Conservation (phyloP, 2,329 filamentous ascomycete genomes). For the Claviceps capensis region DNA sequence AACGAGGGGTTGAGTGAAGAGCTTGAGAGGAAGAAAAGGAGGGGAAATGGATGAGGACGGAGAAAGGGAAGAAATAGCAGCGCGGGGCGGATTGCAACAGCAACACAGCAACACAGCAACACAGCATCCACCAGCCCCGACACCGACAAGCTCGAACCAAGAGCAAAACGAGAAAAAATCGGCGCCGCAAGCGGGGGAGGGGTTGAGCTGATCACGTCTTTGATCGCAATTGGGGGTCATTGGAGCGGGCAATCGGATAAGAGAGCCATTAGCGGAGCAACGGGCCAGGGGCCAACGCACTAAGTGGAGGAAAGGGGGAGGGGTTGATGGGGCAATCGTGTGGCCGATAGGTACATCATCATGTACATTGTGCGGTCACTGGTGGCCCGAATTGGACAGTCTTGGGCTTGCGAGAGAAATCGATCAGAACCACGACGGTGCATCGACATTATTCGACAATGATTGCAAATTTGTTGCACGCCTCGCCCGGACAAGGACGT, state of each 20-base stretch:
- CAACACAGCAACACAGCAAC: not conserved
- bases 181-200: slow-evolving; percentile 22
- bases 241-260: not conserved
- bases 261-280: not conserved
- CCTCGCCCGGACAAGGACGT: too few species aligned
- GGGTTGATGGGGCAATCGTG: too few species aligned
- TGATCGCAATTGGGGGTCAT: not conserved
- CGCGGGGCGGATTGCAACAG: slow-evolving; percentile 5
- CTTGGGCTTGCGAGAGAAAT: too few species aligned
- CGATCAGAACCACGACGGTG: not conserved
- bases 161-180: slow-evolving; percentile 11
- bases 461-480: too few species aligned
- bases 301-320: too few species aligned
- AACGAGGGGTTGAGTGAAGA: slow-evolving; percentile 1
- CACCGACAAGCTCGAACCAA: slow-evolving; percentile 6
- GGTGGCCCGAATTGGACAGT: too few species aligned
- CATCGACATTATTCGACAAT: not conserved
- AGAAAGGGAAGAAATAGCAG: slow-evolving; percentile 10
- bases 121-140: not conserved
- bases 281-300: too few species aligned
- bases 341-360: too few species aligned
- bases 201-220: not conserved
- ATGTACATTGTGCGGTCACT: too few species aligned
- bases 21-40: slow-evolving; percentile 5
- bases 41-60: slow-evolving; percentile 8